Percentiles rank a stretch among this genome's conserved stretches.
Evolutionary conservation across 768 basidiomycete species (phyloP).

Genomic region (Cyclocybe aegerita): DNA sequence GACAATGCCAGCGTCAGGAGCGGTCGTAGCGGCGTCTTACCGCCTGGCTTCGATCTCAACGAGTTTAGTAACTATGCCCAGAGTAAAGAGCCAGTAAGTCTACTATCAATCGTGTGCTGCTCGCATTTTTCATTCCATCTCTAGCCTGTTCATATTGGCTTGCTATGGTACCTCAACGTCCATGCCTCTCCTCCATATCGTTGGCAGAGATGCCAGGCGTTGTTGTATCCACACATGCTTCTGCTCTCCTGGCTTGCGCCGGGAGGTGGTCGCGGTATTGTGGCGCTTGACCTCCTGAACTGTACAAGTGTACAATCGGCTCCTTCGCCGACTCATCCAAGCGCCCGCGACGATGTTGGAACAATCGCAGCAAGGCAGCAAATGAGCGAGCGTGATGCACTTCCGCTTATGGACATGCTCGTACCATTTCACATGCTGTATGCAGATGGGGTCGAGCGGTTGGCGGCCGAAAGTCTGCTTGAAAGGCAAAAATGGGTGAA

Average conservation of each 20-base stretch:
- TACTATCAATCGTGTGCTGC: constrained; percentile 3
- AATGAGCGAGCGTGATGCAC: constrained; percentile 43
- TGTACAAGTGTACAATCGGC: constrained; percentile 85
- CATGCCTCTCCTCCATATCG: constrained; percentile 76
- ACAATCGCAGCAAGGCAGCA: constrained; percentile 76
- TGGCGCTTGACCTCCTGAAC: constrained; percentile 83
- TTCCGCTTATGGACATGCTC: constrained; percentile 65
- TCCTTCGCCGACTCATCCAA: constrained; percentile 78
- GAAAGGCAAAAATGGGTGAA: constrained; percentile 92
- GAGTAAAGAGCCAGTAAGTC: constrained; percentile 47
- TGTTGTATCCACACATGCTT: constrained; percentile 81
- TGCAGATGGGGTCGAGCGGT: constrained; percentile 82
- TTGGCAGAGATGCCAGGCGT: constrained; percentile 81
- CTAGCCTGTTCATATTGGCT: constrained; percentile 86
- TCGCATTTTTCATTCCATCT: constrained; percentile 6
- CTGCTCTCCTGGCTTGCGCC: constrained; percentile 86
- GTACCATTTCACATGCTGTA: constrained; percentile 93
- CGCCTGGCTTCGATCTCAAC: constrained; percentile 43
- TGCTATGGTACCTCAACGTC: constrained; percentile 91
- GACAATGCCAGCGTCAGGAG: constrained; percentile 31
- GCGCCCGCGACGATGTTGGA: constrained; percentile 83
- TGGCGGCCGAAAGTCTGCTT: constrained; percentile 85
- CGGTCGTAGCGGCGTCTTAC: constrained; percentile 30
- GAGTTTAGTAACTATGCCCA: constrained; percentile 49
- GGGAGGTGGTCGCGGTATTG: constrained; percentile 80